Evolutionary conservation across 306 rosid genomes (phyloP).

Genomic region (Citrullus amarus): DNA sequence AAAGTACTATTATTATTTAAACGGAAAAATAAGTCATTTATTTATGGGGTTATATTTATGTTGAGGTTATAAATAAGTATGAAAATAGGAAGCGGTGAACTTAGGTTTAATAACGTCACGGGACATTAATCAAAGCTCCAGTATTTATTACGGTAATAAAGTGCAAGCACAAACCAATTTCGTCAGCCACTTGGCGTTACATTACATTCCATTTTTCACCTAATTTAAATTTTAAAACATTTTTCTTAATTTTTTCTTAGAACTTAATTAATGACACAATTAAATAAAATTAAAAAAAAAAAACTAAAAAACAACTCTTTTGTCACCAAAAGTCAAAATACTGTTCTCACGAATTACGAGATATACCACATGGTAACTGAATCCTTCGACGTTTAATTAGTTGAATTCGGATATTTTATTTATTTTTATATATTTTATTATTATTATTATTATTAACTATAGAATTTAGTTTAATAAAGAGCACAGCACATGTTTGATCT

Average conservation of each 20-base stretch:
- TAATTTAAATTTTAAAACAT: neutral
- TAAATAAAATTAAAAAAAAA: neutral
- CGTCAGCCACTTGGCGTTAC: neutral
- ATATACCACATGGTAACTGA: neutral
- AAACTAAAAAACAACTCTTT: neutral
- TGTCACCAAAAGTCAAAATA: neutral
- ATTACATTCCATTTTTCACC: neutral
- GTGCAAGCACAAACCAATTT: neutral
- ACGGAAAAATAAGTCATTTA: too few relatives aligned
- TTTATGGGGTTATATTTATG: neutral
- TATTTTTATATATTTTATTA: too few relatives aligned
- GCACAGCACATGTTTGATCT: too few relatives aligned
- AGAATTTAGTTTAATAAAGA: too few relatives aligned
- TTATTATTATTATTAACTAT: too few relatives aligned
- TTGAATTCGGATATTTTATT: neutral
- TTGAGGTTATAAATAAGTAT: neutral
- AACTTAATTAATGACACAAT: neutral
- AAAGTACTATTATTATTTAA: too few relatives aligned
- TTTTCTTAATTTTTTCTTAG: neutral
- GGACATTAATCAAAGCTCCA: neutral
- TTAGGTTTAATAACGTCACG: neutral
- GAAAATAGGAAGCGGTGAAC: neutral
- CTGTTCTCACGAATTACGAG: neutral
- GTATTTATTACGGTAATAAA: neutral
- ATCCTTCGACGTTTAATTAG: neutral